Conservation (phyloP, 805 yeast species). For the Candida ponderosae region DNA sequence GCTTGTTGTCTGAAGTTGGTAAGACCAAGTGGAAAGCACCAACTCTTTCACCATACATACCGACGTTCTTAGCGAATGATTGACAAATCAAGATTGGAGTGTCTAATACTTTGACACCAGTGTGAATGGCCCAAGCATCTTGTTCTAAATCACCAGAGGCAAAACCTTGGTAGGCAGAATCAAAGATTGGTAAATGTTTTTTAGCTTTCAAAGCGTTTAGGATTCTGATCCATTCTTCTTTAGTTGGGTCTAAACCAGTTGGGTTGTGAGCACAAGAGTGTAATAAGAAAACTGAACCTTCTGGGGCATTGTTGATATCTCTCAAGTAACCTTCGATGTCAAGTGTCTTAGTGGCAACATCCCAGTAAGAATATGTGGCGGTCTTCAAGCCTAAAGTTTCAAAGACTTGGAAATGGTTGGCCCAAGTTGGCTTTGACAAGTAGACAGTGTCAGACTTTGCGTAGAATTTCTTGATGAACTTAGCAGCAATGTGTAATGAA, state of each 20-base stretch:
- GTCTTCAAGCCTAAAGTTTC: conserved; percentile 59
- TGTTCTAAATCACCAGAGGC: conserved; percentile 80
- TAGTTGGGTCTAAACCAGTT: conserved; percentile 90
- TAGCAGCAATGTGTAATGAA: conserved; percentile 85
- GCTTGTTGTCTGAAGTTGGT: conserved; percentile 34
- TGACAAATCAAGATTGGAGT: conserved; percentile 76
- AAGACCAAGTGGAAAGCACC: conserved; percentile 83
- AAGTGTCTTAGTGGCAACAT: conserved; percentile 58
- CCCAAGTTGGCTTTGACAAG: conserved; percentile 94
- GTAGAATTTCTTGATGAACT: conserved; percentile 26
- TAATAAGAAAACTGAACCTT: conserved; percentile 71
- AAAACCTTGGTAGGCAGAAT: conserved; percentile 95
- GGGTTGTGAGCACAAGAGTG: conserved; percentile 99
- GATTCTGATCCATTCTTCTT: conserved; percentile 71
- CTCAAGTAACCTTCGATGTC: conserved; percentile 61
- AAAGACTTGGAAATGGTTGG: conserved; percentile 86
- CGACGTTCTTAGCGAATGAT: conserved; percentile 94
- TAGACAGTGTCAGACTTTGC: conserved; percentile 43
- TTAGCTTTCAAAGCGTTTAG: conserved; percentile 51
- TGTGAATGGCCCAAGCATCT: conserved; percentile 73
- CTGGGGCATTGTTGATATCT: conserved; percentile 58
- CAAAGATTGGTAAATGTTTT: conserved; percentile 77
- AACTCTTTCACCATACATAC: conserved; percentile 95
- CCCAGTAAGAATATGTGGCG: conserved; percentile 80
- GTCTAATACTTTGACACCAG: conserved; percentile 43